These are phyloP conservation scores for Apiotrichum domesticum DNA, from an alignment of 1,284 basidiomycete genomes.

Conservation along the genomic window DNA sequence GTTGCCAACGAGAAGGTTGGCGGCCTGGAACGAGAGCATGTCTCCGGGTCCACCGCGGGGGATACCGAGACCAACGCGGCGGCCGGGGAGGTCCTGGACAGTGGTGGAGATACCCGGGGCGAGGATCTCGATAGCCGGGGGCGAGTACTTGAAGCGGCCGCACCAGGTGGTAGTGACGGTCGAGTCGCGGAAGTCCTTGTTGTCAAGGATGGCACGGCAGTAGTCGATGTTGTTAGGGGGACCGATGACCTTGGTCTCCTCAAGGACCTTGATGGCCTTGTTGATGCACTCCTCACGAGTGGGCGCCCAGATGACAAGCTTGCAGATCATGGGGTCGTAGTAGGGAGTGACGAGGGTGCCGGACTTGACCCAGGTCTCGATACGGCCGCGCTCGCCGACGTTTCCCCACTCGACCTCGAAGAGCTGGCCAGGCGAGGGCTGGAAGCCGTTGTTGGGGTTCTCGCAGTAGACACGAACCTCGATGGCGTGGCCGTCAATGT, in stretches of 20 bases:
- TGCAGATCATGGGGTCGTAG: constrained; percentile 55
- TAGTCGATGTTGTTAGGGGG: constrained; percentile 58
- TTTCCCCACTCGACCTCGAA: constrained; percentile 53
- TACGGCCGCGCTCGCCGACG: constrained; percentile 28
- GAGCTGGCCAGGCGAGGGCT: constrained; percentile 59
- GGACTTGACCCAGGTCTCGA: constrained; percentile 39
- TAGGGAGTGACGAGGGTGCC: constrained; percentile 54
- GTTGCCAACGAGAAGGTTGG: constrained; percentile 62
- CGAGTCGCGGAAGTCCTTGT: constrained; percentile 50
- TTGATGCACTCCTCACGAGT: constrained; percentile 21
- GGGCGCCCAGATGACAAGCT: constrained; percentile 32
- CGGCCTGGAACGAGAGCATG: constrained; percentile 55
- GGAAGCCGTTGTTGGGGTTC: constrained; percentile 57
- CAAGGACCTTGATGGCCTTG: constrained; percentile 37
- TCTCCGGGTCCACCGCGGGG: constrained; percentile 67
- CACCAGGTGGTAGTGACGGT: constrained; percentile 54
- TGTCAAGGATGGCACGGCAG: constrained; percentile 50
- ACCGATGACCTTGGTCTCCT: constrained; percentile 49
- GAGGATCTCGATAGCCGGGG: constrained; percentile 54
- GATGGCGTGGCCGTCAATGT: constrained; percentile 50
- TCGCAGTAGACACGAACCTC: constrained; percentile 64
- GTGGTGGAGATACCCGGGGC: constrained; percentile 57
- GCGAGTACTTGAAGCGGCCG: constrained; percentile 41
- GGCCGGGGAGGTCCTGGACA: constrained; percentile 61
- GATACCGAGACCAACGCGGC: constrained; percentile 57